Conservation (phyloP, 805 yeast genomes). For the Candida quercuum region DNA sequence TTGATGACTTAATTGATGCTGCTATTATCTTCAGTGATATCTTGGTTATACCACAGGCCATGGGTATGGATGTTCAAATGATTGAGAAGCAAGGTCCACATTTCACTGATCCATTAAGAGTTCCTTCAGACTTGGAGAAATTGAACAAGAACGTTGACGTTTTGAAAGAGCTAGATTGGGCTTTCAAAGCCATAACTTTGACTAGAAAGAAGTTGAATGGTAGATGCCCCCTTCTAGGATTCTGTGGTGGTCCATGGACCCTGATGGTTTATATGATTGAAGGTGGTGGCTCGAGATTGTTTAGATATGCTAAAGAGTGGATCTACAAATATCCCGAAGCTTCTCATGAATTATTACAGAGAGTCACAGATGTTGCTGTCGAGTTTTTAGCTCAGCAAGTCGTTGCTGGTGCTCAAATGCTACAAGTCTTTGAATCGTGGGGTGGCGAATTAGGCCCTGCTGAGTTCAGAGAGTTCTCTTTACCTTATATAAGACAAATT, state of each 20-base stretch:
- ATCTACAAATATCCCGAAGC: conserved; percentile 73
- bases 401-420: conserved; percentile 96
- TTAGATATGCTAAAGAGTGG: conserved; percentile 90
- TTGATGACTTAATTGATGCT: conserved; percentile 86
- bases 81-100: conserved; percentile 92
- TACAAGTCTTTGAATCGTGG: conserved; percentile 96
- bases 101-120: conserved; percentile 82
- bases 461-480: conserved; percentile 83
- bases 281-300: conserved; percentile 93
- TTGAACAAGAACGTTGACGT: conserved; percentile 66
- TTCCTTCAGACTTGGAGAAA: conserved; percentile 58
- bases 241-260: conserved; percentile 99
- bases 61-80: conserved; percentile 95
- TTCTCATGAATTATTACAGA: conserved; percentile 65
- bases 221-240: conserved; percentile 90
- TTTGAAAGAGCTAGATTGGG: conserved; percentile 81
- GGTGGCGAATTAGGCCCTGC: conserved; percentile 93
- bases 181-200: conserved; percentile 84
- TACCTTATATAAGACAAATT: conserved; percentile 83
- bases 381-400: conserved; percentile 94
- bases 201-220: conserved; percentile 87
- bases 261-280: conserved; percentile 94
- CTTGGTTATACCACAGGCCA: conserved; percentile 93
- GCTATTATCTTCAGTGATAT: conserved; percentile 96
- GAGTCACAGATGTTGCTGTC: conserved; percentile 79